These are phyloP conservation scores for Trichosanthes truncata DNA, from an alignment of 306 rosid genomes.

Conservation along the genomic window DNA sequence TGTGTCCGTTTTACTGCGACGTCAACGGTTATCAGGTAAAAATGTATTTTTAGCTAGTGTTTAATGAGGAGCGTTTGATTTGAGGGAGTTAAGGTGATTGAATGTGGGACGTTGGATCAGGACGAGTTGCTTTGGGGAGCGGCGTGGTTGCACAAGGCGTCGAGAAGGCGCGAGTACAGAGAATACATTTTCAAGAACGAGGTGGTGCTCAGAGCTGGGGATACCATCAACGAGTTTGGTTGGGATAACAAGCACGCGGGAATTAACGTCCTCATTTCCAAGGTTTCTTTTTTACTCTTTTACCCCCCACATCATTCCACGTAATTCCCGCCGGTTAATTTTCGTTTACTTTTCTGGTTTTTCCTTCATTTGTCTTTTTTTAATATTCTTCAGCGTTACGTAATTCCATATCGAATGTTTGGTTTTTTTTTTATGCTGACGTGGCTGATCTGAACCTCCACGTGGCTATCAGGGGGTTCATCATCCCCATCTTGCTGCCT, in stretches of 20 bases:
- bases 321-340: neutral
- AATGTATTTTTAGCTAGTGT: neutral
- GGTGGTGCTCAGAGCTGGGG: conserved; percentile 83
- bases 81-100: neutral
- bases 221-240: conserved; percentile 94
- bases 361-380: neutral
- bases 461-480: neutral
- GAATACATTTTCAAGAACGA: conserved; percentile 87
- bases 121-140: conserved; percentile 97
- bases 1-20: conserved; percentile 93
- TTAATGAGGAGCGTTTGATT: conserved; percentile 26
- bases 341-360: neutral
- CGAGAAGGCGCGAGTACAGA: conserved; percentile 73
- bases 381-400: neutral
- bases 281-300: conserved; percentile 30
- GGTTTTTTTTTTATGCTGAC: neutral
- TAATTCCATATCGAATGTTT: neutral
- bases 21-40: conserved; percentile 91
- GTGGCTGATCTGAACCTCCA: neutral
- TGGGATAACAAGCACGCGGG: conserved; percentile 99
- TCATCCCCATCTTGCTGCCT: neutral
- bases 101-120: conserved; percentile 16
- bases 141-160: conserved; percentile 96
- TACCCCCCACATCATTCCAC: neutral
- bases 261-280: conserved; percentile 82